Percentiles rank a stretch among this genome's conserved stretches.
Evolutionary conservation across 495 filamentous ascomycete species (phyloP).

Genomic region (Clavariopsis aquatica): DNA sequence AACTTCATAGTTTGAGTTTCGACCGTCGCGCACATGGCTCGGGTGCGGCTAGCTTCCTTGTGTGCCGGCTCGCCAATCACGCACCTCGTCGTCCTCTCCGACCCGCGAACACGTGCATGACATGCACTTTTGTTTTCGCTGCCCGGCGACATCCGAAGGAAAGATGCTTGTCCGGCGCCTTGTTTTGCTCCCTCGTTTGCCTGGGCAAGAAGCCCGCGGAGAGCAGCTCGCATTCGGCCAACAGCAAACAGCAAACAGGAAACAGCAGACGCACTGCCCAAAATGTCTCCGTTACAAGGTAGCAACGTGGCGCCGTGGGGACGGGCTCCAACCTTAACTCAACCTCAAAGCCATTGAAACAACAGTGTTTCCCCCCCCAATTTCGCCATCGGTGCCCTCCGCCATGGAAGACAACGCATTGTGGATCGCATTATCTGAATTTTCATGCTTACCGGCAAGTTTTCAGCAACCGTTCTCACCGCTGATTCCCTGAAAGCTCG

Average conservation of each 20-base stretch:
- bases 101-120: too few species aligned
- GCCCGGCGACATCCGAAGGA: neutral
- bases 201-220: too few species aligned
- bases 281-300: conserved; percentile 12
- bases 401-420: neutral
- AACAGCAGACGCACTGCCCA: neutral
- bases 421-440: conserved; percentile 1
- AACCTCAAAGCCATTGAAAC: neutral
- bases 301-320: conserved; percentile 18
- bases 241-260: too few species aligned
- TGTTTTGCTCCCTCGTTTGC: too few species aligned
- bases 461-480: neutral
- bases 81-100: too few species aligned
- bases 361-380: neutral
- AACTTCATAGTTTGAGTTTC: too few species aligned
- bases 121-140: neutral
- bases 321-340: conserved; percentile 28
- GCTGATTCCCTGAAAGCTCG: too few species aligned
- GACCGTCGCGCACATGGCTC: too few species aligned
- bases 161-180: too few species aligned
- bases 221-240: too few species aligned
- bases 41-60: too few species aligned
- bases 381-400: conserved; percentile 17
- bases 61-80: too few species aligned
- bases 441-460: neutral